A percentile compares a stretch with the other conserved stretches of the same genome.
Conservation (phyloP, 192 early-diverging fungal species). For the Backusella circina region DNA sequence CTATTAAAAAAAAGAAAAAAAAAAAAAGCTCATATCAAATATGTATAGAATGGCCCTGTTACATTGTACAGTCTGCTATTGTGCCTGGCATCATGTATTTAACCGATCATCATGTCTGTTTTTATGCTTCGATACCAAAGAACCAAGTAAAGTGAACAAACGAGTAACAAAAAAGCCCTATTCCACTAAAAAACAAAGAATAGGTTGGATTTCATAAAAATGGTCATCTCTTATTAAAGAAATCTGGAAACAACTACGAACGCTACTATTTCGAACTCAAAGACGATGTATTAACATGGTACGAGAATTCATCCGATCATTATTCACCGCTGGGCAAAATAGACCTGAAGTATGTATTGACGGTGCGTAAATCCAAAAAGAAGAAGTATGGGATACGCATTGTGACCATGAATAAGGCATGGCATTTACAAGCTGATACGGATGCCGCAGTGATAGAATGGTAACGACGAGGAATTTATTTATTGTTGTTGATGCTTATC, state of each 20-base stretch:
- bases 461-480: constrained; percentile 16
- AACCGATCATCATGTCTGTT: constrained; percentile 59
- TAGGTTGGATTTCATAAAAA: constrained; percentile 46
- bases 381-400: constrained; percentile 42
- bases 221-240: constrained; percentile 45
- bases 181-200: neutral
- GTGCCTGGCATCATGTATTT: constrained; percentile 62
- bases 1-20: too few relatives aligned
- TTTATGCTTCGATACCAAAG: constrained; percentile 58
- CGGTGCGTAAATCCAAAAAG: constrained; percentile 41
- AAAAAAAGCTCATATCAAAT: neutral
- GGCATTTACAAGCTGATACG: constrained; percentile 58
- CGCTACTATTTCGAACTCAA: constrained; percentile 61
- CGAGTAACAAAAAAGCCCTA: too few relatives aligned
- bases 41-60: constrained; percentile 59
- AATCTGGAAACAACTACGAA: constrained; percentile 35
- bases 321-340: constrained; percentile 60
- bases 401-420: constrained; percentile 45
- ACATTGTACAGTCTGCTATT: constrained; percentile 58
- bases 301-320: constrained; percentile 47
- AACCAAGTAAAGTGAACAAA: constrained; percentile 43
- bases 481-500: neutral
- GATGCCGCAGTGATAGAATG: constrained; percentile 50
- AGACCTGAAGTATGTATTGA: constrained; percentile 56
- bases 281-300: constrained; percentile 50